Evolutionary conservation across 371 early-diverging fungal genomes (phyloP), one percentile per base, ranked within the genome.

Genomic region (Blastocladiella emersonii): DNA sequence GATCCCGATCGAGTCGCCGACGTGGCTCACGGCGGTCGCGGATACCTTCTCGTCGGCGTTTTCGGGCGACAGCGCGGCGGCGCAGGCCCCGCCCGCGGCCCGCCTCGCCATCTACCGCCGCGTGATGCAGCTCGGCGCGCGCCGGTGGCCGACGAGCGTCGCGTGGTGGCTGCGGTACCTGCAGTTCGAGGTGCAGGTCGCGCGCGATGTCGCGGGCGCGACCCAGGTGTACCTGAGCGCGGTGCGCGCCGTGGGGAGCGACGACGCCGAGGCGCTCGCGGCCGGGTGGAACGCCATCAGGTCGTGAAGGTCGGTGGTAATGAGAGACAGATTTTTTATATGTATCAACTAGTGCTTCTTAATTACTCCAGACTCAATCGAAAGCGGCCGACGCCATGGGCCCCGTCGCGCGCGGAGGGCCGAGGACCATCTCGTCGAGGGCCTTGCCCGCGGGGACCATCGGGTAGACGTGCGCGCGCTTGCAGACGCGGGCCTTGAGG

Each of bases 371-470:
- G n/a, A n/a, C n/a, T n/a, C n/a, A n/a, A n/a, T n/a, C n/a, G n/a
- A n/a, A n/a, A n/a, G n/a, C n/a, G n/a, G n/a, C n/a, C n/a, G n/a
- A n/a, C n/a, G n/a, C n/a, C n/a, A n/a, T n/a, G n/a, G n/a, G n/a
- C n/a, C n/a, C 48, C n/a, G n/a, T n/a, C n/a, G n/a, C n/a, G n/a
- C n/a, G n/a, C n/a, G n/a, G n/a, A n/a, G 59, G 41, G 15, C 68
- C 77, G 35, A 76, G 64, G 23, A 76, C 71, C 74, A 82, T 78
- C 70, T 97, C 93, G 74, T 93, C 78, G 56, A 97, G 77, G 15
- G 86, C 89, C 75, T 88, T 92, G 61, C 95, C 93, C 63, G 90
- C 98, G 21, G 98, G 93, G 6, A 91, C 93, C 98, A 97, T 97
- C 27, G 98, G 98, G 74, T 84, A 91, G 23, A 97, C 88, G 67